phyloP scores from a whole-genome alignment of 768 basidiomycete genomes.

The Boletus reticulatus region DNA sequence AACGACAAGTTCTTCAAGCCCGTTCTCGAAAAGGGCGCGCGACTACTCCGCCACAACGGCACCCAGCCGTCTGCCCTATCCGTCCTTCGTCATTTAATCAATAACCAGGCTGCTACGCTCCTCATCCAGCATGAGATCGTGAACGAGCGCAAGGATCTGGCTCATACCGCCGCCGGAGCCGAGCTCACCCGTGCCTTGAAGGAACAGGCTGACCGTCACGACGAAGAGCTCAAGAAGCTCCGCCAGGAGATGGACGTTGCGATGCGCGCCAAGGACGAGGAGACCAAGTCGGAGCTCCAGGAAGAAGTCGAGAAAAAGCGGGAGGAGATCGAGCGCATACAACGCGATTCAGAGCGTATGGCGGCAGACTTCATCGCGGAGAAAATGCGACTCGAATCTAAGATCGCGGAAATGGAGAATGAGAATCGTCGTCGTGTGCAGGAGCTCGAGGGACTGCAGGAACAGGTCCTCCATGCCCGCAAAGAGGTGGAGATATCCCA shows the following conservation, averaged over 20 bases:
- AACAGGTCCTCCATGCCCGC: slow-evolving; percentile 26
- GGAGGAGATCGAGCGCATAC: slow-evolving; percentile 43
- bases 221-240: slow-evolving; percentile 47
- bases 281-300: slow-evolving; percentile 44
- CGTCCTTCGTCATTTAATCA: slow-evolving; percentile 43
- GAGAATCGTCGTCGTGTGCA: slow-evolving; percentile 17
- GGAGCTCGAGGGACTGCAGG: slow-evolving; percentile 26
- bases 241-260: slow-evolving; percentile 47
- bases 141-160: slow-evolving; percentile 44
- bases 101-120: slow-evolving; percentile 41
- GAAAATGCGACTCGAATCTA: slow-evolving; percentile 32
- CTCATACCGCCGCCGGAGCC: slow-evolving; percentile 51
- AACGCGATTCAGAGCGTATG: slow-evolving; percentile 39
- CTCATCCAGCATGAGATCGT: slow-evolving; percentile 58
- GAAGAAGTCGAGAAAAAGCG: slow-evolving; percentile 42
- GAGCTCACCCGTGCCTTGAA: slow-evolving; percentile 51
- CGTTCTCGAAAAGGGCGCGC: slow-evolving; percentile 48
- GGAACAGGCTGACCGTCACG: slow-evolving; percentile 44
- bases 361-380: slow-evolving; percentile 39
- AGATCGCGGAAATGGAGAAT: slow-evolving; percentile 26
- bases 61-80: slow-evolving; percentile 39
- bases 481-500: slow-evolving; percentile 29
- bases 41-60: slow-evolving; percentile 41
- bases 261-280: slow-evolving; percentile 44
- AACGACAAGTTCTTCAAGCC: slow-evolving; percentile 50